These are phyloP conservation scores for Ettlia oleoabundans DNA, from an alignment of 139 green algal species.

Conservation along the genomic window DNA sequence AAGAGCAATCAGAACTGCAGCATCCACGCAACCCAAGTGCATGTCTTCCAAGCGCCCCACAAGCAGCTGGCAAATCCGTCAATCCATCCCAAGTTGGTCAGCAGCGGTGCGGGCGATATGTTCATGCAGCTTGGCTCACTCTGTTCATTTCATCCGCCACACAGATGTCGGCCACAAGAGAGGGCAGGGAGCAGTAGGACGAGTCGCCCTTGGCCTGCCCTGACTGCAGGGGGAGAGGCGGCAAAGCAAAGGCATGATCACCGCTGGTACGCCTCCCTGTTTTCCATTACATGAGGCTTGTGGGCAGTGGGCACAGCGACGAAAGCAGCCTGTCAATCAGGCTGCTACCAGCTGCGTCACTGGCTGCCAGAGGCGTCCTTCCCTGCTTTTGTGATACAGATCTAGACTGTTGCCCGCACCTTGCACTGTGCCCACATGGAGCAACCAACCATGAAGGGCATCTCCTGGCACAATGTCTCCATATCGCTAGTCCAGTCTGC, in stretches of 20 bases:
- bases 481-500: conserved; percentile 24
- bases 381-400: not conserved
- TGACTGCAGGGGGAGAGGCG: not conserved
- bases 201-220: not conserved
- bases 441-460: conserved; percentile 49
- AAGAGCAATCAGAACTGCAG: too few relatives aligned
- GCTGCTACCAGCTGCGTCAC: not conserved
- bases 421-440: conserved; percentile 38
- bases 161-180: conserved; percentile 32
- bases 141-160: conserved; percentile 24
- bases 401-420: not conserved
- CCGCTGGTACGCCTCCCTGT: too few relatives aligned
- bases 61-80: too few relatives aligned
- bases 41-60: too few relatives aligned
- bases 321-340: not conserved
- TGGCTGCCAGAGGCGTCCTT: not conserved
- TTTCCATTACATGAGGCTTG: too few relatives aligned
- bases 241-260: not conserved
- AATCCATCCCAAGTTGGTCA: too few relatives aligned
- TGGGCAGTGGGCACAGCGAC: too few relatives aligned
- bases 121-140: too few relatives aligned
- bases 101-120: too few relatives aligned
- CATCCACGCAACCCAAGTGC: too few relatives aligned
- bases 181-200: conserved; percentile 19
- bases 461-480: conserved; percentile 29